Conservation (phyloP, 2,329 filamentous ascomycete species). For the Graphium sp. region DNA sequence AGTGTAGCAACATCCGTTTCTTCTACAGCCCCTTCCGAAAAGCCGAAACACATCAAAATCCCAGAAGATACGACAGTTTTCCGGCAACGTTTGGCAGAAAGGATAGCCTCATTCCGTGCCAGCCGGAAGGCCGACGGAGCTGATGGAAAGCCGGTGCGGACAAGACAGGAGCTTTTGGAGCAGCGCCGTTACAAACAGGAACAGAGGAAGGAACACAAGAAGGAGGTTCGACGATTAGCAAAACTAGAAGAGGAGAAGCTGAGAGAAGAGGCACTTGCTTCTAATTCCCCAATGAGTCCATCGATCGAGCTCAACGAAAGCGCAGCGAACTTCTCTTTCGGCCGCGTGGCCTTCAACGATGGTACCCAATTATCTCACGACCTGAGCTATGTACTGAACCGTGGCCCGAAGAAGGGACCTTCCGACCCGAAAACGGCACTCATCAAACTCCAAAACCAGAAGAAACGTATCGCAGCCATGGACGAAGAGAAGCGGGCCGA, state of each 20-base stretch:
- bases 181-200: conserved; percentile 75
- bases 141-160: conserved; percentile 67
- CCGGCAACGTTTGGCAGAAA: conserved; percentile 62
- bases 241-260: conserved; percentile 63
- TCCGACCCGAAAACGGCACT: conserved; percentile 75
- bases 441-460: conserved; percentile 73
- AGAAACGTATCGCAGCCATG: conserved; percentile 58
- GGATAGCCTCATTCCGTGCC: conserved; percentile 71
- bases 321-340: conserved; percentile 62
- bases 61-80: conserved; percentile 60
- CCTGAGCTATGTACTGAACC: conserved; percentile 38
- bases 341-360: conserved; percentile 78
- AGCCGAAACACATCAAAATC: conserved; percentile 48
- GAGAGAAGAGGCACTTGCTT: conserved; percentile 45
- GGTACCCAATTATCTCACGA: conserved; percentile 64
- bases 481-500: conserved; percentile 70
- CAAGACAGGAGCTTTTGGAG: conserved; percentile 84
- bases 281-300: conserved; percentile 45
- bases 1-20: conserved; percentile 53
- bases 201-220: conserved; percentile 75
- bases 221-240: conserved; percentile 60
- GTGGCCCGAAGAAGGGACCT: conserved; percentile 58
- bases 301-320: conserved; percentile 31
- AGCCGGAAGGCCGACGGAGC: conserved; percentile 75
- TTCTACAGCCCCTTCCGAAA: conserved; percentile 42